These are phyloP conservation scores for Bimuria novae-zelandiae DNA, from an alignment of 2,329 filamentous ascomycete species.

Conservation along the genomic window DNA sequence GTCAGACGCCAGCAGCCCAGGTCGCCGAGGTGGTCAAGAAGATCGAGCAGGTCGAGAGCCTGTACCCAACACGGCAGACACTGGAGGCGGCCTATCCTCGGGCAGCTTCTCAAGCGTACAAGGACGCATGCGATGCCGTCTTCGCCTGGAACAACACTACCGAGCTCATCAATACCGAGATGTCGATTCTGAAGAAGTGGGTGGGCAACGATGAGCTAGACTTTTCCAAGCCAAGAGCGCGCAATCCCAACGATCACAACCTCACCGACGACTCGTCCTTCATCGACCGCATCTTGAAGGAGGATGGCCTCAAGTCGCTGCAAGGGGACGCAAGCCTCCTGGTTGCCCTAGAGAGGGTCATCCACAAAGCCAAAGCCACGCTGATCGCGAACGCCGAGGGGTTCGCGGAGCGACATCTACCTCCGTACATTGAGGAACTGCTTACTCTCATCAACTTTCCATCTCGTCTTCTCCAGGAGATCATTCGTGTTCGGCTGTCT, in stretches of 20 bases:
- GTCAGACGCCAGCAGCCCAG: slow-evolving; percentile 85
- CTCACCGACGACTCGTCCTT: slow-evolving; percentile 91
- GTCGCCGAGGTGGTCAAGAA: slow-evolving; percentile 87
- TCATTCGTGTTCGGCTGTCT: slow-evolving; percentile 86
- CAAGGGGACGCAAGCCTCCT: slow-evolving; percentile 87
- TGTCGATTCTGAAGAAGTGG: slow-evolving; percentile 91
- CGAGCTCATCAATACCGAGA: slow-evolving; percentile 91
- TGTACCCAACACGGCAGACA: slow-evolving; percentile 80
- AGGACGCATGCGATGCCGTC: slow-evolving; percentile 83
- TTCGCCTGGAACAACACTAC: slow-evolving; percentile 98
- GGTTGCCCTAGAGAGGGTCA: slow-evolving; percentile 79
- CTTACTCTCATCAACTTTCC: slow-evolving; percentile 97
- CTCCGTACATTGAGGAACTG: slow-evolving; percentile 94
- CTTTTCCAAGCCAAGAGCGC: slow-evolving; percentile 75
- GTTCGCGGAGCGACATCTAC: slow-evolving; percentile 87
- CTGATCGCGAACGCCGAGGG: slow-evolving; percentile 83
- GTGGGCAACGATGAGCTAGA: slow-evolving; percentile 95
- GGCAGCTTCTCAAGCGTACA: slow-evolving; percentile 76
- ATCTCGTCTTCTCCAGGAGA: slow-evolving; percentile 91
- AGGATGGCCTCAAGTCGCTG: slow-evolving; percentile 89
- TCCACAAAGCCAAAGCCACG: slow-evolving; percentile 90
- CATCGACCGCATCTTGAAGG: slow-evolving; percentile 90
- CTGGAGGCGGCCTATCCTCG: slow-evolving; percentile 76
- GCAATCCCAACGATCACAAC: slow-evolving; percentile 70
- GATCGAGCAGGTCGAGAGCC: slow-evolving; percentile 83